Evolutionary conservation across 2,329 filamentous ascomycete genomes (phyloP), one percentile per base, ranked within the genome.

Genomic region (Venturia aucupariae): DNA sequence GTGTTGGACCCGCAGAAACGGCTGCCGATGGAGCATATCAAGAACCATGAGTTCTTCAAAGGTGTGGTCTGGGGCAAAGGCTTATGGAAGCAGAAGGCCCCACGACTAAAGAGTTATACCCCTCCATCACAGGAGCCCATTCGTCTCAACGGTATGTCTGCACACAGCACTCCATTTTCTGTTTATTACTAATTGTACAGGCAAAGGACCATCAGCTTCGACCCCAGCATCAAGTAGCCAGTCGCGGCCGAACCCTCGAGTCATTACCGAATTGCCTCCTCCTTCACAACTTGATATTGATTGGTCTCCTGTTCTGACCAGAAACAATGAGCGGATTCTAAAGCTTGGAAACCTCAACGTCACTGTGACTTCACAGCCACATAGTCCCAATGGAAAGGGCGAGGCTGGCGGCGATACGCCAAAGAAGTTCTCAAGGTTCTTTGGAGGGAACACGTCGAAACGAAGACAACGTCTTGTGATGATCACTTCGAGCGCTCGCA

Each of bases 241-340:
- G 7, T 62, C 71, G 64, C 71, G 91, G 64, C 82, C 85, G 11
- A 89, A 92, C 39, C 83, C 90, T 1, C 83, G 92, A 67, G 86
- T 97, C 66, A 95, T 99, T 66, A 97, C 94, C 0, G 94, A 99
- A 75, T 82, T 99, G 11, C 92, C 94, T 19, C 93, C 94, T n/a
- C 94, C 94, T 0, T 96, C 90, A 61, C 94, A 97, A 74, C 80
- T 99, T 32, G 94, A 99, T 72, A 96, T 99, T 65, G 94, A 99
- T 76, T 99, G 94, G 94, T 97, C 93, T 0, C 94, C 94, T 0
- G 92, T 99, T 4, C 80, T 99, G 64, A 97, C 90, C 11, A 87
- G 88, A 71, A 88, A 86, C 66, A 97, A 97, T 72, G 94, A 99
- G 76, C 86, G 94, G 42, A 99, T 99, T 69, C 76, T 99, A 67